Conservation (phyloP, 108 stramenopile genomes). For the Stephanodiscus triporus region DNA sequence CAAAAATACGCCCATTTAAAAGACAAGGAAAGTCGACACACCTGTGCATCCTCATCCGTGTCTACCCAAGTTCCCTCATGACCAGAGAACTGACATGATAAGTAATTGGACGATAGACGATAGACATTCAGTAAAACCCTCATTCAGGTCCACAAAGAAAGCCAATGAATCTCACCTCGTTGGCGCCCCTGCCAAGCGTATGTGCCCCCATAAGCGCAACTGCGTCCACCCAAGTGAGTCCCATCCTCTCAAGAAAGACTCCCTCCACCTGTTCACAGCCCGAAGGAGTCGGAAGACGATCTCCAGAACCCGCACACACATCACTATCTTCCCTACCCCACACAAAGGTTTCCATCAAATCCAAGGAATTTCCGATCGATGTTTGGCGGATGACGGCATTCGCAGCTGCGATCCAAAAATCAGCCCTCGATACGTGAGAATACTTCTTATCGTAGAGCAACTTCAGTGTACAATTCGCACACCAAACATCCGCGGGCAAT, state of each 20-base stretch:
- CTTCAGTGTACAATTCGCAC: constrained; percentile 29
- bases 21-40: neutral
- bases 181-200: constrained; percentile 36
- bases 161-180: neutral
- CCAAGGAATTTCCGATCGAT: constrained; percentile 35
- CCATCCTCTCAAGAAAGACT: constrained; percentile 45
- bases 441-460: constrained; percentile 32
- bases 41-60: constrained; percentile 20
- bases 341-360: constrained; percentile 32
- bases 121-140: neutral
- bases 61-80: constrained; percentile 46
- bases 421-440: constrained; percentile 41
- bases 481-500: constrained; percentile 43
- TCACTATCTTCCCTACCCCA: constrained; percentile 27
- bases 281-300: constrained; percentile 31
- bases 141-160: neutral
- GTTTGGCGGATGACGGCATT: constrained; percentile 50
- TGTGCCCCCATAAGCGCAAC: constrained; percentile 52
- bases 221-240: constrained; percentile 47
- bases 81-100: constrained; percentile 26
- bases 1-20: neutral
- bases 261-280: constrained; percentile 33
- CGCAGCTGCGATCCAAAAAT: constrained; percentile 53
- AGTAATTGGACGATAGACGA: neutral
- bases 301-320: constrained; percentile 26